Conservation (phyloP, 495 filamentous ascomycete species). For the Viridothelium virens region DNA sequence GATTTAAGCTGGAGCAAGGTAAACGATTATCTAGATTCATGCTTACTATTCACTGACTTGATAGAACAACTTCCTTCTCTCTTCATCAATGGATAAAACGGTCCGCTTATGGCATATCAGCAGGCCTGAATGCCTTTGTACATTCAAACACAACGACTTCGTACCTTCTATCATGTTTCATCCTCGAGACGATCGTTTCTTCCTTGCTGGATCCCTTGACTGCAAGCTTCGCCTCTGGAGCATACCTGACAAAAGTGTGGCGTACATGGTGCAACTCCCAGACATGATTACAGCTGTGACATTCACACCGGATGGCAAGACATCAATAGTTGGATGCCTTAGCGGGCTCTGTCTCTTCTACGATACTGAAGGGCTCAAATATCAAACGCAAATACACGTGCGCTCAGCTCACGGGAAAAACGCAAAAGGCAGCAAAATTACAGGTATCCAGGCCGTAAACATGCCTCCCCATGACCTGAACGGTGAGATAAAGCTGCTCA, state of each 20-base stretch:
- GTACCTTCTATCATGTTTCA: conserved; percentile 94
- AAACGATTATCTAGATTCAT: conserved; percentile 21
- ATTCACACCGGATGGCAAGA: conserved; percentile 87
- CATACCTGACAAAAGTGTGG: conserved; percentile 92
- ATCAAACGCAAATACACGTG: conserved; percentile 77
- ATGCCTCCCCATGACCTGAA: conserved; percentile 54
- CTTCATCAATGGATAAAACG: conserved; percentile 97
- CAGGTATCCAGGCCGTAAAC: conserved; percentile 74
- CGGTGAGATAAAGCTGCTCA: conserved; percentile 72
- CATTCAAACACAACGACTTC: conserved; percentile 94
- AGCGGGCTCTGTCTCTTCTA: conserved; percentile 86
- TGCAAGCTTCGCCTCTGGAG: conserved; percentile 91
- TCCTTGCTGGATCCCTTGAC: conserved; percentile 88
- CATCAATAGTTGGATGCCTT: conserved; percentile 79
- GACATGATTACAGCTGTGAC: conserved; percentile 90
- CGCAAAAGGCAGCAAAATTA: conserved; percentile 95
- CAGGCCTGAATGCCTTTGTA: conserved; percentile 78
- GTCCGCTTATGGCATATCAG: conserved; percentile 91
- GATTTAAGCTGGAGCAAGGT: conserved; percentile 96
- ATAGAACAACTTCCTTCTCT: conserved; percentile 90
- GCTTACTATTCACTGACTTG: conserved; percentile 2
- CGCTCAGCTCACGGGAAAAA: conserved; percentile 85
- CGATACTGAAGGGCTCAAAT: conserved; percentile 86
- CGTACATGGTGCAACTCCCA: conserved; percentile 71
- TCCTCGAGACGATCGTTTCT: conserved; percentile 91